Percentiles rank a stretch among this genome's conserved stretches.
phyloP scores from a whole-genome alignment of 129 eudicot species.

The Escallonia herrerae region DNA sequence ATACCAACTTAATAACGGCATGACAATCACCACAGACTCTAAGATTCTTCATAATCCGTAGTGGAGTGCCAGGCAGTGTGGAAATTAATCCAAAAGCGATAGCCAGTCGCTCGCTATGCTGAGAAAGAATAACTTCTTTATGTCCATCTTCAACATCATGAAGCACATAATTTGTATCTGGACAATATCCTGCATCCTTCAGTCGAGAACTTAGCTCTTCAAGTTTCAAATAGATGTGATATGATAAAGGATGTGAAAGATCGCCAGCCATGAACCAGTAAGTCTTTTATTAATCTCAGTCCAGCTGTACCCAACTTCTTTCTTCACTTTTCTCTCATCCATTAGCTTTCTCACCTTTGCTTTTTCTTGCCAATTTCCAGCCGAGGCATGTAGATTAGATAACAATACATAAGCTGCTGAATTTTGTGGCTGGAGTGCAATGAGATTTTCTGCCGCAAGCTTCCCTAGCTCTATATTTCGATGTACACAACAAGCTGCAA shows the following conservation, averaged over 20 bases:
- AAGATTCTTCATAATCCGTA: slow-evolving; percentile 79
- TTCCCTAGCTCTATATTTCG: slow-evolving; percentile 67
- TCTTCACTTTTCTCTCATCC: slow-evolving; percentile 76
- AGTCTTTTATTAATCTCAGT: slow-evolving; percentile 74
- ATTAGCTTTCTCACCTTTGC: slow-evolving; percentile 63
- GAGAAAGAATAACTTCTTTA: slow-evolving; percentile 64
- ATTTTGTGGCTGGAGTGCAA: slow-evolving; percentile 66
- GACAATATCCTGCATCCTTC: slow-evolving; percentile 71
- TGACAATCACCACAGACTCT: slow-evolving; percentile 97
- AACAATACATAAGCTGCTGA: slow-evolving; percentile 84
- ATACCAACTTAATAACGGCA: slow-evolving; percentile 72
- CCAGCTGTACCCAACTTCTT: slow-evolving; percentile 95
- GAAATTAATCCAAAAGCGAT: slow-evolving; percentile 82
- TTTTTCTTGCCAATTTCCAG: slow-evolving; percentile 73
- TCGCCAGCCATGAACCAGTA: slow-evolving; percentile 78
- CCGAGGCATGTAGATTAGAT: slow-evolving; percentile 68
- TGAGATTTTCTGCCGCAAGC: slow-evolving; percentile 68
- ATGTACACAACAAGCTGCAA: slow-evolving; percentile 81
- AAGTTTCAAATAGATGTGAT: slow-evolving; percentile 55
- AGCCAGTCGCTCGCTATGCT: slow-evolving; percentile 88
- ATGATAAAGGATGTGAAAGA: slow-evolving; percentile 65
- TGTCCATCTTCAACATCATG: slow-evolving; percentile 93
- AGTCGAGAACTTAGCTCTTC: slow-evolving; percentile 50
- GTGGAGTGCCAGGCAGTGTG: slow-evolving; percentile 48
- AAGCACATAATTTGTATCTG: slow-evolving; percentile 78